Conservation (phyloP, 1,284 basidiomycete species). For the Cutaneotrichosporon cavernicola region DNA sequence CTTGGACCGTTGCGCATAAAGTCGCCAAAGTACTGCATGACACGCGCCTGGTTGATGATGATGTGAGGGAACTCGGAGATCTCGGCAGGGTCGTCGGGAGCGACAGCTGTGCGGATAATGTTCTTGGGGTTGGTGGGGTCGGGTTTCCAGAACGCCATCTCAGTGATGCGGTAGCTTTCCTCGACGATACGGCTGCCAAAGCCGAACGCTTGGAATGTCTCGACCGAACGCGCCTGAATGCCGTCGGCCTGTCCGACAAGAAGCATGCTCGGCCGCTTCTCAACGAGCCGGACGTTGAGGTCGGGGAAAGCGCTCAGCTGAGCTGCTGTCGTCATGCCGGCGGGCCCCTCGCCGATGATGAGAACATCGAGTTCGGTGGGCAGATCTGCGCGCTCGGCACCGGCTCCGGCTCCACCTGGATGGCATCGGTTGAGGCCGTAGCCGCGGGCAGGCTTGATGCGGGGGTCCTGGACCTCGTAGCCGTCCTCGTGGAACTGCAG, state of each 20-base stretch:
- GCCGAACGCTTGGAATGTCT: slow-evolving; percentile 21
- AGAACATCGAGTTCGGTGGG: slow-evolving; percentile 14
- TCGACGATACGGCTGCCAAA: slow-evolving; percentile 14
- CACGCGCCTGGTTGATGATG: slow-evolving; percentile 19
- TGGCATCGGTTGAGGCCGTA: slow-evolving; percentile 4
- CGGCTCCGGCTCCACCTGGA: neutral
- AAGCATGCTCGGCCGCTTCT: slow-evolving; percentile 15
- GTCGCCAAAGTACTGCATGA: slow-evolving; percentile 21
- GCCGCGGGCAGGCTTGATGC: slow-evolving; percentile 5
- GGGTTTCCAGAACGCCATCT: slow-evolving; percentile 21
- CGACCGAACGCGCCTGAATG: slow-evolving; percentile 16
- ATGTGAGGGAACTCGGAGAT: slow-evolving; percentile 17
- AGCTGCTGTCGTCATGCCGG: slow-evolving; percentile 14
- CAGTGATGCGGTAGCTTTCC: slow-evolving; percentile 13
- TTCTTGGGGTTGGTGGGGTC: slow-evolving; percentile 10
- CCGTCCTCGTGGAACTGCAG: slow-evolving; percentile 19
- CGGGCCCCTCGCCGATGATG: slow-evolving; percentile 19
- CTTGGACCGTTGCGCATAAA: slow-evolving; percentile 12
- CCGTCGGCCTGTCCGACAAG: slow-evolving; percentile 17
- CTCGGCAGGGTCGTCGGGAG: slow-evolving; percentile 9
- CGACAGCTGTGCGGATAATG: slow-evolving; percentile 14
- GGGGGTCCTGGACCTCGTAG: slow-evolving; percentile 13
- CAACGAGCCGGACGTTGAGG: slow-evolving; percentile 15
- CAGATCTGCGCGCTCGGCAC: neutral
- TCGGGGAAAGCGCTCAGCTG: slow-evolving; percentile 16